These are phyloP conservation scores for Calocybe indica DNA, from an alignment of 768 basidiomycete species.

Conservation along the genomic window DNA sequence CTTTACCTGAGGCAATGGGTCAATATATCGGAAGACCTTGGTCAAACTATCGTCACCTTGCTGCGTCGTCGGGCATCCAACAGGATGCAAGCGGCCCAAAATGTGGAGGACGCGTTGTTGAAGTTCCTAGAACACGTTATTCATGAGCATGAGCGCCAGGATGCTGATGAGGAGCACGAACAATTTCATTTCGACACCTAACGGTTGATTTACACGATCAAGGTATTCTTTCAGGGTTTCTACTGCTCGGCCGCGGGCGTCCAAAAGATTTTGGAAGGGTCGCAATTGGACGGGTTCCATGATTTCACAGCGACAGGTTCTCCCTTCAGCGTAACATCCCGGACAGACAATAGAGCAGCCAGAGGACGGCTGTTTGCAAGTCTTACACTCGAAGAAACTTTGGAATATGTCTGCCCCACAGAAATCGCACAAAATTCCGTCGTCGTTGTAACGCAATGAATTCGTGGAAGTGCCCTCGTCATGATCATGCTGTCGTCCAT, in stretches of 20 bases:
- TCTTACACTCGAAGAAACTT: slow-evolving; percentile 67
- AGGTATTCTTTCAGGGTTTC: slow-evolving; percentile 6
- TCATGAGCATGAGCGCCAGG: not conserved
- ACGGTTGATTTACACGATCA: not conserved
- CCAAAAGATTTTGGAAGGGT: slow-evolving; percentile 39
- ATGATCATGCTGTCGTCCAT: not conserved
- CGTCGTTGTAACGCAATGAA: slow-evolving; percentile 10
- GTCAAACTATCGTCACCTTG: slow-evolving; percentile 1
- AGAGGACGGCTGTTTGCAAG: slow-evolving; percentile 29
- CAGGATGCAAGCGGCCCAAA: slow-evolving; percentile 24
- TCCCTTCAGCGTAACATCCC: slow-evolving; percentile 72
- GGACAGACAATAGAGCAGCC: slow-evolving; percentile 56
- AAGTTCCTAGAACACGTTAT: not conserved
- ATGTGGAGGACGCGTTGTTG: slow-evolving; percentile 4
- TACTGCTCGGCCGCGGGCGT: slow-evolving; percentile 28
- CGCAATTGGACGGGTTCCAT: slow-evolving; percentile 63
- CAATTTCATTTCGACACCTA: not conserved
- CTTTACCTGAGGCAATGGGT: not conserved
- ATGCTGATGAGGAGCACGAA: not conserved
- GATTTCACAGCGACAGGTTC: slow-evolving; percentile 54
- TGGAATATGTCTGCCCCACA: slow-evolving; percentile 81
- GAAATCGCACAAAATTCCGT: slow-evolving; percentile 60
- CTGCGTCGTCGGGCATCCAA: slow-evolving; percentile 12
- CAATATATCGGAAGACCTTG: not conserved
- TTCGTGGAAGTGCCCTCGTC: not conserved